Base-by-base conservation (phyloP, 108 stramenopile genomes). In the Skeletonema grethae region DNA sequence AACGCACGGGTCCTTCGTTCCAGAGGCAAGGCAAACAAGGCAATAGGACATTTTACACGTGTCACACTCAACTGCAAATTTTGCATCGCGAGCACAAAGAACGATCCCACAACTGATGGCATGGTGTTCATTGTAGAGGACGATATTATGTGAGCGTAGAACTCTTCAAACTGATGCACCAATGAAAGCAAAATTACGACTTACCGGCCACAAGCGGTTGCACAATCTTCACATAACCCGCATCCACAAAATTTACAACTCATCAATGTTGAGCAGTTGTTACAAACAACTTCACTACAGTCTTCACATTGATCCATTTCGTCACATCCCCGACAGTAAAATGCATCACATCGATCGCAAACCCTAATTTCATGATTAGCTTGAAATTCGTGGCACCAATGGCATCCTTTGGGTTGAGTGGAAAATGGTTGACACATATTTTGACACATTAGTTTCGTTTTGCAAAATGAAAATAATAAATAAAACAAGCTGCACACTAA, bases 261-360 rank as follows among this genome's bases (percentile, higher is more conserved):
- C 72, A 94, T 79, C 46, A 96, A 74, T 18, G 95, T 91, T n/a
- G 84, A 82, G 76, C 95, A 96, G 13, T 82, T 83, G 39, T 78
- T 89, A 74, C 95, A 96, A 41, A 96, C 93, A 28, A 96, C 95
- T 82, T 96, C 93, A 35, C 89, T 87, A 65, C 95, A 96, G 79
- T 96, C 93, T 65, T 96, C 92, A 82, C 95, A 96, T 69, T 94
- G 95, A 79, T 96, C 93, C 93, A 96, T 93, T 81, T 93, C 95
- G 70, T 96, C 95, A 69, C 95, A 96, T 16, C 69, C 63, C 63
- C 88, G 79, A 68, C 95, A 96, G 60, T 91, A 93, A 80, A 96
- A 96, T 12, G 92, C 90, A 77, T 96, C 93, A 67, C 95, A 96
- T 68, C 93, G 87, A 88, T 96, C 95, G 55, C 95, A 96, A 30